phyloP scores from a whole-genome alignment of 2,329 filamentous ascomycete genomes.

The Periconia sp. region DNA sequence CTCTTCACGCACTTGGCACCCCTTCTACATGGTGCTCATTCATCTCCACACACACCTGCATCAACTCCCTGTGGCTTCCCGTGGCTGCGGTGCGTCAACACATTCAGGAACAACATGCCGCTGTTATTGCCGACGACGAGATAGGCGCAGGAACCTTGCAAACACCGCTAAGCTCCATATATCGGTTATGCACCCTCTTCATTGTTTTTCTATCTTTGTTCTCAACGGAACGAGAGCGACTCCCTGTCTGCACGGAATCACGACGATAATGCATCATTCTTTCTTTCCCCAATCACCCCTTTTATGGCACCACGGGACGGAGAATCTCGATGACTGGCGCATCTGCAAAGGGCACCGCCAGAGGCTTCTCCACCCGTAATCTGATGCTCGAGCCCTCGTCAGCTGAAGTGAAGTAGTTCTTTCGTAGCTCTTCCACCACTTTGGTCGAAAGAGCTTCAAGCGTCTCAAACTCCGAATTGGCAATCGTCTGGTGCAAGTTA shows the following conservation, averaged over 20 bases:
- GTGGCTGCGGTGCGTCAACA: background rate
- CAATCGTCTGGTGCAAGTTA: constrained; percentile 41
- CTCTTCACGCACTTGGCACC: background rate
- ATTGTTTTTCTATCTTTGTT: background rate
- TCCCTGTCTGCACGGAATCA: background rate
- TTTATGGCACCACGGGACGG: constrained; percentile 19
- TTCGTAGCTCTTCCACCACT: constrained; percentile 45
- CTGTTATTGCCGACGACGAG: background rate
- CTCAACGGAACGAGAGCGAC: background rate
- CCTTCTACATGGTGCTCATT: background rate
- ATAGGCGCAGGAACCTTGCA: constrained; percentile 2
- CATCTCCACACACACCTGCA: background rate
- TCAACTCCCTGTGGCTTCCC: background rate
- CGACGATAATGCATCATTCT: background rate
- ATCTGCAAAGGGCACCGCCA: constrained; percentile 72
- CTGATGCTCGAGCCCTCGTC: constrained; percentile 55
- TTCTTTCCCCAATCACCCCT: background rate
- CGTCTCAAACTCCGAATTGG: constrained; percentile 49
- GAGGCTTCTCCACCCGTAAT: constrained; percentile 70
- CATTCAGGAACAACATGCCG: constrained; percentile 1
- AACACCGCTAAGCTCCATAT: background rate
- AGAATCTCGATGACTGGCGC: constrained; percentile 67
- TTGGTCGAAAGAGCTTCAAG: constrained; percentile 48
- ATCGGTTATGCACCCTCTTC: background rate
- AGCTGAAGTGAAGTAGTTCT: constrained; percentile 37